Evolutionary conservation across 768 basidiomycete species (phyloP).

Genomic region (Leccinum olivaceopallidum): DNA sequence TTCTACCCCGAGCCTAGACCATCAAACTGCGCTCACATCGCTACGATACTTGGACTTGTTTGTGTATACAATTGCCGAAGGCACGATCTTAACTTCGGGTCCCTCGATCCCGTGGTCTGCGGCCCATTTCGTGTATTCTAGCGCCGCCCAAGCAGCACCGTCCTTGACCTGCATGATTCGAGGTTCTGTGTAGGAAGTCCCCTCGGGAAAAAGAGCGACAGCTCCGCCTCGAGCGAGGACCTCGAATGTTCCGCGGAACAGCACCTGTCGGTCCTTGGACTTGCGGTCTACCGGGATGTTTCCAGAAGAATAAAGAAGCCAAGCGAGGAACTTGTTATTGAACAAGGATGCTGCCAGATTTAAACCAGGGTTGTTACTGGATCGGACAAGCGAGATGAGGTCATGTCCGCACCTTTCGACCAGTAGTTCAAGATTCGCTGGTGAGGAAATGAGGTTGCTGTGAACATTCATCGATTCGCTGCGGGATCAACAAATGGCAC

Average conservation of each 20-base stretch:
- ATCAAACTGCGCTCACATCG: slow-evolving; percentile 57
- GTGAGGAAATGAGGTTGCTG: slow-evolving; percentile 84
- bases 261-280: slow-evolving; percentile 84
- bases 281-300: slow-evolving; percentile 98
- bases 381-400: slow-evolving; percentile 14
- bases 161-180: slow-evolving; percentile 92
- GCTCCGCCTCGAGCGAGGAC: slow-evolving; percentile 76
- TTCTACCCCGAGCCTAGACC: neutral
- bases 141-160: slow-evolving; percentile 91
- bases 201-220: slow-evolving; percentile 94
- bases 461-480: slow-evolving; percentile 20
- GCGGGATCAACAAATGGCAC: slow-evolving; percentile 15
- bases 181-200: slow-evolving; percentile 92
- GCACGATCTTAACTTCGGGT: slow-evolving; percentile 61
- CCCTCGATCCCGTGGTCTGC: slow-evolving; percentile 52
- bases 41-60: slow-evolving; percentile 96
- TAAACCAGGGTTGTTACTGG: slow-evolving; percentile 12
- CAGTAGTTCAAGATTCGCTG: slow-evolving; percentile 83
- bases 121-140: slow-evolving; percentile 88
- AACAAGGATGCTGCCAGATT: slow-evolving; percentile 67
- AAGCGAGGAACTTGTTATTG: slow-evolving; percentile 68
- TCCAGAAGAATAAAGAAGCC: slow-evolving; percentile 84
- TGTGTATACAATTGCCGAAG: slow-evolving; percentile 90
- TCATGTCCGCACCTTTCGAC: slow-evolving; percentile 73
- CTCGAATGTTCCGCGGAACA: slow-evolving; percentile 90